Evolutionary conservation across 2,329 filamentous ascomycete genomes (phyloP).

Genomic region (Rutstroemia sp.): DNA sequence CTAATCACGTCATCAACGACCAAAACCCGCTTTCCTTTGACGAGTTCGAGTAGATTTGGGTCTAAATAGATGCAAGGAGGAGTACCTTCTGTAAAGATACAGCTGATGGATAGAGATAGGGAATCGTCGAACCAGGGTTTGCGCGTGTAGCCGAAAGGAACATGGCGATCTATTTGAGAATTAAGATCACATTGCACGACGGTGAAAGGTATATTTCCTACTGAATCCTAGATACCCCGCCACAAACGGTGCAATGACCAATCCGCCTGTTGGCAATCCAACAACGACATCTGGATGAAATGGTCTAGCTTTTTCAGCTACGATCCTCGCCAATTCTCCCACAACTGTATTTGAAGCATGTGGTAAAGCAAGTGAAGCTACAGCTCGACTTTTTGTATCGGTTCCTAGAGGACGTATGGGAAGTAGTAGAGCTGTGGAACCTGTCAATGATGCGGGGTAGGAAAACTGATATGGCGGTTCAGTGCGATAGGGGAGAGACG

Average conservation of each 20-base stretch:
- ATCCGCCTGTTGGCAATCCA: background rate
- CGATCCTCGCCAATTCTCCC: background rate
- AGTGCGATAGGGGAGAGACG: no score
- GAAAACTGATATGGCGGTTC: no score
- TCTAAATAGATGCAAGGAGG: background rate
- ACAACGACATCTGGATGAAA: background rate
- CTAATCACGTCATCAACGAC: constrained; percentile 3
- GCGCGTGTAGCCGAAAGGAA: background rate
- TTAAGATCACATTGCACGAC: background rate
- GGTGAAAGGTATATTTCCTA: background rate
- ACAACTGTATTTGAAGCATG: constrained; percentile 2
- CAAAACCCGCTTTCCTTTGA: background rate
- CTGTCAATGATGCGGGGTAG: no score
- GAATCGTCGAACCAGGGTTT: background rate
- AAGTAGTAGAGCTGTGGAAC: background rate
- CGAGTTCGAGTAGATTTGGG: background rate
- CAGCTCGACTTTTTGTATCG: background rate
- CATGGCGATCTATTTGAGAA: background rate
- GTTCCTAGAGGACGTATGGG: background rate
- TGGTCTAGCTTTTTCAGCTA: background rate
- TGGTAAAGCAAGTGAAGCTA: background rate
- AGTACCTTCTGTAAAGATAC: background rate
- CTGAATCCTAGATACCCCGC: background rate
- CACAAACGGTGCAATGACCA: constrained; percentile 1
- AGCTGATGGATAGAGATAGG: background rate